Evolutionary conservation across 768 basidiomycete species (phyloP), one percentile per base, ranked within the genome.

Genomic region (Serendipita sp.): DNA sequence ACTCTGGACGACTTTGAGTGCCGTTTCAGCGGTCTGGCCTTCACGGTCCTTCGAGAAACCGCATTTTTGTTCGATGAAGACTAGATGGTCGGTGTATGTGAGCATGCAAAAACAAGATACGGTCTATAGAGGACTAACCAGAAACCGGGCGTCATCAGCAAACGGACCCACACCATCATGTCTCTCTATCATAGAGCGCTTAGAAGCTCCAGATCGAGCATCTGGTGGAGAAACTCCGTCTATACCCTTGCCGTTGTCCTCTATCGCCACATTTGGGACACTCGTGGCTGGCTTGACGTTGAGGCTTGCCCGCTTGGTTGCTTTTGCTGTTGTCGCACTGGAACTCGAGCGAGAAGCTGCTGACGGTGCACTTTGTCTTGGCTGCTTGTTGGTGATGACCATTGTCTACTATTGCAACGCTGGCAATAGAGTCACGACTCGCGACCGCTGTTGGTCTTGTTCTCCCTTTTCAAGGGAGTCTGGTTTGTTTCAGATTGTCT

Each of bases 271-370:
- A n/a, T 27, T 34, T 29, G 55, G 55, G 34, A 60, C 34, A 34
- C 55, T 60, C 23, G 55, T 60, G 55, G 55, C 55, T 60, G 55
- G 55, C 55, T 60, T 60, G 55, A 60, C 55, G 34, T 31, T 36
- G 34, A 60, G 55, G 33, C 55, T 60, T 8, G 55, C 55, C 16
- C 55, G 55, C 33, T 60, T 60, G 10, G 55, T 34, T 34, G 55
- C 55, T 27, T 60, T 60, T 60, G 55, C 16, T n/a, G 33, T 34
- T 27, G 34, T 36, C 34, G 55, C 31, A 34, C 23, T 60, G 23
- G 55, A 60, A 8, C 23, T 60, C 10, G 55, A 60, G 55, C 55
- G 55, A 27, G 55, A 60, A 27, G 55, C 10, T 23, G 55, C 55
- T 27, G 55, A 23, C 31, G 55, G 55, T n/a, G 55, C 55, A 34